Evolutionary conservation across 257 asterid genomes (phyloP).

Genomic region (Nicotiana undulata): DNA sequence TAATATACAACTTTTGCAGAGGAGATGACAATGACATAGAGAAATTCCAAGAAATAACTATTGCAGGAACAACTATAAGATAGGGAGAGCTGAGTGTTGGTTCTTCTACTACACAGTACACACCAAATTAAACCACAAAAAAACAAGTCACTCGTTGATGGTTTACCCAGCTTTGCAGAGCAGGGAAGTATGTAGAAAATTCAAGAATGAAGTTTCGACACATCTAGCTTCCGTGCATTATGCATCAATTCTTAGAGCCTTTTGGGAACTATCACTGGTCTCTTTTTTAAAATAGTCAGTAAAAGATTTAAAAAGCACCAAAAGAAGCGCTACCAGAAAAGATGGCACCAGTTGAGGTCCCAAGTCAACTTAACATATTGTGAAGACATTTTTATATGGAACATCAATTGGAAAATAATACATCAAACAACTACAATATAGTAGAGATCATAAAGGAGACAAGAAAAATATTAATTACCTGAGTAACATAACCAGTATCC

Average conservation of each 20-base stretch:
- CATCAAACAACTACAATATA: neutral
- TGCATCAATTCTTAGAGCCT: neutral
- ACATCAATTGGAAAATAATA: neutral
- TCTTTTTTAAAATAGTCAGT: neutral
- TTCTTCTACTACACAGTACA: too few species aligned
- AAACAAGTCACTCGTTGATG: too few species aligned
- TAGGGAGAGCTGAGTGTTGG: too few species aligned
- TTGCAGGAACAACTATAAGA: too few species aligned
- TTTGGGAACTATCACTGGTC: neutral
- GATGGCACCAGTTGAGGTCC: neutral
- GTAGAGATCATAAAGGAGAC: neutral
- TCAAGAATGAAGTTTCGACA: neutral
- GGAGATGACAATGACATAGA: too few species aligned
- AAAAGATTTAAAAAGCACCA: neutral
- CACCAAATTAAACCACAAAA: too few species aligned
- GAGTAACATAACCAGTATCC: slow-evolving; percentile 67
- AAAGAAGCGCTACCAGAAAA: neutral
- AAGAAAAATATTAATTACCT: slow-evolving; percentile 35
- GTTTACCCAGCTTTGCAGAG: neutral
- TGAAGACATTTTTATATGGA: neutral
- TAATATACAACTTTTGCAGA: too few species aligned
- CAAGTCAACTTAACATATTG: neutral
- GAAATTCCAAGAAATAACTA: too few species aligned
- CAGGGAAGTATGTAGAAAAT: neutral
- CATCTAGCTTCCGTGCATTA: neutral